Evolutionary conservation across 2,329 filamentous ascomycete genomes (phyloP), one percentile per base, ranked within the genome.

Genomic region (Xylaria sp.): DNA sequence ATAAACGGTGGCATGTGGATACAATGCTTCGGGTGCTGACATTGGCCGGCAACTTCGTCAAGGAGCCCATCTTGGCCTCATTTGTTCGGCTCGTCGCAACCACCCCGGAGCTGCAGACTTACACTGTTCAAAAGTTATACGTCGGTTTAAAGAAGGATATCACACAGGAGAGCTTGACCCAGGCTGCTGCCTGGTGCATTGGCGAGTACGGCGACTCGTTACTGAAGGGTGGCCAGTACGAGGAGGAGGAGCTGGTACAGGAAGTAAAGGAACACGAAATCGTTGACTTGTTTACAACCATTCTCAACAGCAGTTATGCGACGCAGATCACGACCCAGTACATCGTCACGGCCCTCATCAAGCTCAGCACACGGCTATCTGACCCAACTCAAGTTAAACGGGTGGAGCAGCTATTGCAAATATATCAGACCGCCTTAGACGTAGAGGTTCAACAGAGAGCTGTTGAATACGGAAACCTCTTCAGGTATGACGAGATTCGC

Each of bases 1-100:
- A 94, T 77, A 97, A 97, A 78, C 83, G 94, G 72, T 99, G 94
- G 94, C 94, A 99, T 72, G 89, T 97, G 67, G 94, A 99, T 71
- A 99, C 95, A 2, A 97, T 99, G 88, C 80, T 99, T 57, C 85
- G 95, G 19, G 92, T 99, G 23, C 76, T 99, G 67, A 96, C 92
- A 60, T 80, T 99, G 65, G 94, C 94, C 55, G 94, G 94, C 52
- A 96, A 95, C 75, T 96, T 94, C 70, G 92, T 99, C 67, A 97
- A 97, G 74, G 94, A 99, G 73, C 94, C 95, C 68, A 99, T 99
- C 61, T 76, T 99, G 59, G 97, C 94, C 0, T 97, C 94, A 0
- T 97, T 99, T 71, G 89, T 99, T 61, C 89, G 95, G 53, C 84
- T 99, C 2, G 93, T 99, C 65, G 94, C 94, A 11, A 97, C 93